phyloP scores from a whole-genome alignment of 768 basidiomycete genomes.

The Auricularia sp. region DNA sequence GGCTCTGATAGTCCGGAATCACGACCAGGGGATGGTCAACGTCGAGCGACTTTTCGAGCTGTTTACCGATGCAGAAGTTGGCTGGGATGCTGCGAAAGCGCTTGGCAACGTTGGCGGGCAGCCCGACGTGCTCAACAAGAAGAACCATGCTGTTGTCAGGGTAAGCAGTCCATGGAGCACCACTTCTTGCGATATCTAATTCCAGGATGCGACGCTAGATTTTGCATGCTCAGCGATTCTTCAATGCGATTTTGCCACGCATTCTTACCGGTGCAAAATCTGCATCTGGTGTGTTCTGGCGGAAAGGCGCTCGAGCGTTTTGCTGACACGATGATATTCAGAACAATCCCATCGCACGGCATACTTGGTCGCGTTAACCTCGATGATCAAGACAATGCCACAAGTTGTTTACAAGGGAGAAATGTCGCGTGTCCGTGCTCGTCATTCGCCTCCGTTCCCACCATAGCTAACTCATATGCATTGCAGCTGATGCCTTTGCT shows the following conservation, averaged over 20 bases:
- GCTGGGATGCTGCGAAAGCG: slow-evolving; percentile 64
- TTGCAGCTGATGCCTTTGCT: slow-evolving; percentile 82
- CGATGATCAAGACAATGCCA: slow-evolving; percentile 70
- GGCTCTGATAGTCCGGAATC: slow-evolving; percentile 66
- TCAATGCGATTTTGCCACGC: slow-evolving; percentile 58
- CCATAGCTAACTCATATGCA: background rate
- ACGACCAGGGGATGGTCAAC: slow-evolving; percentile 45
- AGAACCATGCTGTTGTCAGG: slow-evolving; percentile 67
- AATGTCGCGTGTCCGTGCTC: slow-evolving; percentile 36
- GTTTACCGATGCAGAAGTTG: slow-evolving; percentile 54
- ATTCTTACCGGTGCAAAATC: slow-evolving; percentile 59
- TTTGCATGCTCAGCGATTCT: slow-evolving; percentile 66
- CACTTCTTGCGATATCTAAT: too few relatives aligned
- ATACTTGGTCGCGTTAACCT: slow-evolving; percentile 74
- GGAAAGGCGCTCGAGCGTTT: too few relatives aligned
- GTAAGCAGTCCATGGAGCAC: slow-evolving; percentile 29
- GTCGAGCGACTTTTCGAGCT: slow-evolving; percentile 57
- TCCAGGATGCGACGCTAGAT: slow-evolving; percentile 32
- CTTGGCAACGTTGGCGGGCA: slow-evolving; percentile 52
- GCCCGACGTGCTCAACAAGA: slow-evolving; percentile 62
- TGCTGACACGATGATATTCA: slow-evolving; percentile 13
- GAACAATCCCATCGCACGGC: slow-evolving; percentile 49
- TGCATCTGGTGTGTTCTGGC: slow-evolving; percentile 34
- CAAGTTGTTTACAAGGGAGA: slow-evolving; percentile 61
- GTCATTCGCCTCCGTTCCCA: slow-evolving; percentile 27